These are phyloP conservation scores for Saccharomycopsis crataegensis DNA, from an alignment of 1,139 yeast genomes.

Conservation along the genomic window DNA sequence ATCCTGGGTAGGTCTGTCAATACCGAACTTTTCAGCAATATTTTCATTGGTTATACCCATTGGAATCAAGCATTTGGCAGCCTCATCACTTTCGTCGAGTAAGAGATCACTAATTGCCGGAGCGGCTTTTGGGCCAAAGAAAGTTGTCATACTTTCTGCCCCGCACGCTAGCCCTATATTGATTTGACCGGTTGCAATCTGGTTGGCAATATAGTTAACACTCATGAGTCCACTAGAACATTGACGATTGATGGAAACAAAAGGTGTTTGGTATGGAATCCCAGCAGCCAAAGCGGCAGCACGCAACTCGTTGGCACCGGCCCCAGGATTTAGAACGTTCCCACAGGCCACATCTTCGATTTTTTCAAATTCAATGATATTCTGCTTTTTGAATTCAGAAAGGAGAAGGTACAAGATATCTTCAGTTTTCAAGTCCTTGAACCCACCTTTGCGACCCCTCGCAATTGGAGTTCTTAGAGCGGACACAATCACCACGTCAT, in stretches of 20 bases:
- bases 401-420: constrained; percentile 62
- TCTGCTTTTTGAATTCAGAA: constrained; percentile 50
- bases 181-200: constrained; percentile 80
- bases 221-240: constrained; percentile 94
- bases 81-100: constrained; percentile 38
- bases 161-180: constrained; percentile 89
- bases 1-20: constrained; percentile 73
- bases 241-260: constrained; percentile 82
- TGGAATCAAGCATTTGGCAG: constrained; percentile 65
- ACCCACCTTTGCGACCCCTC: constrained; percentile 76
- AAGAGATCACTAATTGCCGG: constrained; percentile 53
- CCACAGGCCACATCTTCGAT: constrained; percentile 85
- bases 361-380: constrained; percentile 54
- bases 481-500: constrained; percentile 79
- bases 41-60: constrained; percentile 92
- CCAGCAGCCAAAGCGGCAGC: constrained; percentile 79
- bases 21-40: constrained; percentile 52
- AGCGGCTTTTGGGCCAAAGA: constrained; percentile 70
- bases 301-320: constrained; percentile 88
- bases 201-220: constrained; percentile 80
- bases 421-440: constrained; percentile 71
- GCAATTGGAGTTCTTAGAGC: constrained; percentile 89
- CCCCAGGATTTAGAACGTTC: constrained; percentile 82
- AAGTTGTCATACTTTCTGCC: constrained; percentile 84
- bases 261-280: constrained; percentile 61